Base-by-base conservation (phyloP, 306 rosid species). In the Fagus sylvatica region DNA sequence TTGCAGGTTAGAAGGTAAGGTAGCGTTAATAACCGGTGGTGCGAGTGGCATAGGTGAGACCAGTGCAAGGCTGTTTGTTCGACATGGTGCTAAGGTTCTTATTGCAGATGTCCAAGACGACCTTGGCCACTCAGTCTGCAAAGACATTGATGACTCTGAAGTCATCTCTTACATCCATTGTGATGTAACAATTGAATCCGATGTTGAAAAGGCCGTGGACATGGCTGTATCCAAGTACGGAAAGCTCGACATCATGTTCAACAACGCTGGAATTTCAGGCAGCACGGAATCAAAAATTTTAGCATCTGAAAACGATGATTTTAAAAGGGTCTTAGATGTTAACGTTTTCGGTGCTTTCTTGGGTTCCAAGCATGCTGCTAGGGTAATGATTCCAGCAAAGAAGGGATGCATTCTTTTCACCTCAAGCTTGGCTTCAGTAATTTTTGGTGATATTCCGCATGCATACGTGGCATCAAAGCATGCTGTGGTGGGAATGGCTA, bases 1-100 rank as follows among this genome's bases (percentile, higher is more conserved):
- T 73, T 60, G 73, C 85, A 89, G 97, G 71, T 86, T 93, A 41
- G 83, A 81, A 66, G 96, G 90, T 15, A 89, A 89, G 77, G 96
- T 93, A 1, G 98, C 93, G 11, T 74, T 93, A 53, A 87, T 93
- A 64, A 93, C 98, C 0, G 94, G 98, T 8, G 96, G 89, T 1
- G 93, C 94, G 1, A 86, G 98, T 16, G 96, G 94, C 16, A 84
- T 93, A 1, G 98, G 96, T 19, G 90, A 90, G 8, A 81, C 90
- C 7, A 87, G 96, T 2, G 89, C 88, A 5, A 84, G 83, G 71
- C 68, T 89, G 33, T 89, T 93, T 33, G 75, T 78, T 15, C 42
- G 56, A n/a, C 90, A 89, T 15, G 94, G 98, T 2, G 94, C 96
- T 0, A 91, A 83, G 33, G 91, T 91, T 1, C 53, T 93, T 5